A percentile compares a stretch with the other conserved stretches of the same genome.
These are phyloP conservation scores for Ustilago loliicola DNA, from an alignment of 1,284 basidiomycete species.

Conservation along the genomic window DNA sequence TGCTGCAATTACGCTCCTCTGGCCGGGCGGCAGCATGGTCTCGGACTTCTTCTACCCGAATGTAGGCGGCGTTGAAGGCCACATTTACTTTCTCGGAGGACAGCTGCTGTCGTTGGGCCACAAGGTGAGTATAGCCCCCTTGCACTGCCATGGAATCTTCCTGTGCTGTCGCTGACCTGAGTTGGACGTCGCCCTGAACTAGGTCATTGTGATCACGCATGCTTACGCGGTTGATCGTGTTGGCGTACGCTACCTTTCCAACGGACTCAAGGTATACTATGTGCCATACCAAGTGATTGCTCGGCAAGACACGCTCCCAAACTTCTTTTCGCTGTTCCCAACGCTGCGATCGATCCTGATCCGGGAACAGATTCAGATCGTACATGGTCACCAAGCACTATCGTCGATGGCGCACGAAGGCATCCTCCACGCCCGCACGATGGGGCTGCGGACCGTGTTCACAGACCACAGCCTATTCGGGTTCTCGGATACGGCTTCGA, in stretches of 20 bases:
- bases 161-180: neutral
- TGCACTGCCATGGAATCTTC: neutral
- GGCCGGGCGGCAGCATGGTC: constrained; percentile 79
- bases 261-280: constrained; percentile 90
- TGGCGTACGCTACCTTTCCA: constrained; percentile 89
- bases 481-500: constrained; percentile 94
- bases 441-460: constrained; percentile 83
- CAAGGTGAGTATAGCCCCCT: constrained; percentile 75
- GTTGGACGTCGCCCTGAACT: neutral
- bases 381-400: constrained; percentile 93
- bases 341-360: constrained; percentile 89
- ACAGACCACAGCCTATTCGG: constrained; percentile 98
- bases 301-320: constrained; percentile 84
- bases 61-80: constrained; percentile 95
- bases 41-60: constrained; percentile 96
- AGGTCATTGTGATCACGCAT: constrained; percentile 96
- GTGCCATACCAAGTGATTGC: constrained; percentile 86
- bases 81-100: constrained; percentile 78
- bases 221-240: constrained; percentile 85
- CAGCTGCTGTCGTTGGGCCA: constrained; percentile 86
- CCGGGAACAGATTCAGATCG: constrained; percentile 85
- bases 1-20: neutral
- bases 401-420: constrained; percentile 92
- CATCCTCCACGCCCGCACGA: constrained; percentile 80
- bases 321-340: constrained; percentile 91